Base-by-base conservation (phyloP, 192 early-diverging fungal genomes). In the Coemansia sp. region DNA sequence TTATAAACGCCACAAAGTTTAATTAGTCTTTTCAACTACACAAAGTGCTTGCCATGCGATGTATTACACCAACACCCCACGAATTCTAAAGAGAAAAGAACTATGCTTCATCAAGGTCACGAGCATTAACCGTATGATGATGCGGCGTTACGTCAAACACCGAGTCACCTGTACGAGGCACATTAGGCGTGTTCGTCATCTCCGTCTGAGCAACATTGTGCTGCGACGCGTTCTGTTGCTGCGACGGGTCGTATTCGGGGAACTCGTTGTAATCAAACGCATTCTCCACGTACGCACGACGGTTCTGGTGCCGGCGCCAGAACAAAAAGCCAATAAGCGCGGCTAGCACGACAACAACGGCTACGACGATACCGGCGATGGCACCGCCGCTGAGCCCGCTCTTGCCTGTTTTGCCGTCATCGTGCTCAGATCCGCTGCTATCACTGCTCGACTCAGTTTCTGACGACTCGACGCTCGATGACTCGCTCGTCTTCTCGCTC, bases 241-340 rank as follows among this genome's bases (percentile, higher is more conserved):
- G 60, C 11, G 17, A 41, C 11, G 76, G 76, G 39, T 79, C 76
- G 58, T 69, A 79, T 19, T 79, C 76, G 19, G 76, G 76, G 67
- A 79, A 79, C 57, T 79, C 76, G 50, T 70, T 79, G 22, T 79
- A 79, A 52, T 79, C 72, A 27, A 79, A 60, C 9, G 58, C 60
- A 58, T 70, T 73, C 0, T 66, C 65, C 3, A 63, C 47, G 22
- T 51, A 73, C 35, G 63, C 65, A 48, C 64, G 69, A 49, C 70
- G 53, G 62, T 66, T 72, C 21, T 63, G 60, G 41, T 70, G 43
- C 35, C 76, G 62, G 8, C 76, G 64, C 71, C 71, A 79, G 56
- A 79, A 57, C 58, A 79, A 29, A 43, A 56, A 69, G 8, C 56
- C 70, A 3, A 66, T 14, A 51, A 73, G 15, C 11, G 51, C 61